Evolutionary conservation across 2,329 filamentous ascomycete genomes (phyloP).

Genomic region (Fusarium sp.): DNA sequence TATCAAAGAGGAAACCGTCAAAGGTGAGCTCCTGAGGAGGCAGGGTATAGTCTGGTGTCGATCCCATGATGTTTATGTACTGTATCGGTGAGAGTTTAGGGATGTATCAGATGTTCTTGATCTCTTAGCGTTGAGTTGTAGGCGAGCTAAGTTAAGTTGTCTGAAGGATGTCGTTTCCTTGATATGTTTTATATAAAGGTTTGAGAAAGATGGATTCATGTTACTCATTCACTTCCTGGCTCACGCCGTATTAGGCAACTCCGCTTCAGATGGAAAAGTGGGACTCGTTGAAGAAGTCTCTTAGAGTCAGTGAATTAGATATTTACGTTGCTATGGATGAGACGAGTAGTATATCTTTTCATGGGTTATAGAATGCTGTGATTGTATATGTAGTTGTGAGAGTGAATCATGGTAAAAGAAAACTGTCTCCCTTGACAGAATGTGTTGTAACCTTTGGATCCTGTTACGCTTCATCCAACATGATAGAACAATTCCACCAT

Average conservation of each 20-base stretch:
- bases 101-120: not conserved
- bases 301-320: not conserved
- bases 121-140: too few relatives aligned
- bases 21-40: constrained; percentile 61
- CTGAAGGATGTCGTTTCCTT: not conserved
- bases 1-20: constrained; percentile 74
- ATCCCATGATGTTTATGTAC: constrained; percentile 47
- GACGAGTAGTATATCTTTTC: not conserved
- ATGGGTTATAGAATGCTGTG: not conserved
- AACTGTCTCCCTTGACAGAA: not conserved
- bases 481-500: not conserved
- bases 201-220: constrained; percentile 5
- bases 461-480: not conserved
- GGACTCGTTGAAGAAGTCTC: not conserved
- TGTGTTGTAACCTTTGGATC: not conserved
- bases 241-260: constrained; percentile 42
- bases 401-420: not conserved
- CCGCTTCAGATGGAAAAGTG: constrained; percentile 36
- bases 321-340: not conserved
- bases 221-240: constrained; percentile 9
- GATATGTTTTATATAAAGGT: constrained; percentile 1
- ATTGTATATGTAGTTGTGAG: not conserved
- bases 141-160: too few relatives aligned
- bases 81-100: not conserved
- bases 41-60: constrained; percentile 54